These are phyloP conservation scores for Leishmania mexicana DNA, from an alignment of 208 protist species.

Conservation along the genomic window DNA sequence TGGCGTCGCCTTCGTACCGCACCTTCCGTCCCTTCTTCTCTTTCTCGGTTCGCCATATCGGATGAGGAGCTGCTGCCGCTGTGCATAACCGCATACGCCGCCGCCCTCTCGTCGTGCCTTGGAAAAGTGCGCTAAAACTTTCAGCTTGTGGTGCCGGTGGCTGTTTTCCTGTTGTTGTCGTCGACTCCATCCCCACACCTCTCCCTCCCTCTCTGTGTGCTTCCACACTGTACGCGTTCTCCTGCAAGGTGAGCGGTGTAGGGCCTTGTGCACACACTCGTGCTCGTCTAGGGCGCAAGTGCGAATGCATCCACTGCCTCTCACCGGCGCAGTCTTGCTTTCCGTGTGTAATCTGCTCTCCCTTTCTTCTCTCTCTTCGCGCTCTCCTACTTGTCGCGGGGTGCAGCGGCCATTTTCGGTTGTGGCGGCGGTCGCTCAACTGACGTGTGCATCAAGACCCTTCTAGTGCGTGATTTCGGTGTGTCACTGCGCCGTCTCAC, in stretches of 20 bases:
- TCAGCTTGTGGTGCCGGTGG: not conserved
- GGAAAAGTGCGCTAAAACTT: not conserved
- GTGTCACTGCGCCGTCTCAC: not conserved
- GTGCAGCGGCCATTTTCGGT: not conserved
- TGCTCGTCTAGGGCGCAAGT: not conserved
- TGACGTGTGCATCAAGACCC: not conserved
- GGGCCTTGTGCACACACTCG: not conserved
- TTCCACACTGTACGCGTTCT: not conserved
- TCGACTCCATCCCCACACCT: no score
- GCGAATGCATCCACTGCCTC: not conserved
- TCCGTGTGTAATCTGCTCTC: not conserved
- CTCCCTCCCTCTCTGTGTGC: not conserved
- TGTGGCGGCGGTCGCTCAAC: not conserved
- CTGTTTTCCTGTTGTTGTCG: not conserved
- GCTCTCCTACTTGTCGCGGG: not conserved
- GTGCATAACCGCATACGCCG: not conserved
- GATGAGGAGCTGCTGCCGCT: no score
- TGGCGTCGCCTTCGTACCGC: not conserved
- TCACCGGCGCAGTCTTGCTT: not conserved
- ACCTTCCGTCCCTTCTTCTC: not conserved
- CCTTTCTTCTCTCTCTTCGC: not conserved
- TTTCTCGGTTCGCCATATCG: not conserved
- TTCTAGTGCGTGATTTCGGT: not conserved
- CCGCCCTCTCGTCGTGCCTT: not conserved
- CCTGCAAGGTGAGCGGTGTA: not conserved